Evolutionary conservation across 2,329 filamentous ascomycete genomes (phyloP).

Genomic region (Stagonosporopsis chrysanthemi): DNA sequence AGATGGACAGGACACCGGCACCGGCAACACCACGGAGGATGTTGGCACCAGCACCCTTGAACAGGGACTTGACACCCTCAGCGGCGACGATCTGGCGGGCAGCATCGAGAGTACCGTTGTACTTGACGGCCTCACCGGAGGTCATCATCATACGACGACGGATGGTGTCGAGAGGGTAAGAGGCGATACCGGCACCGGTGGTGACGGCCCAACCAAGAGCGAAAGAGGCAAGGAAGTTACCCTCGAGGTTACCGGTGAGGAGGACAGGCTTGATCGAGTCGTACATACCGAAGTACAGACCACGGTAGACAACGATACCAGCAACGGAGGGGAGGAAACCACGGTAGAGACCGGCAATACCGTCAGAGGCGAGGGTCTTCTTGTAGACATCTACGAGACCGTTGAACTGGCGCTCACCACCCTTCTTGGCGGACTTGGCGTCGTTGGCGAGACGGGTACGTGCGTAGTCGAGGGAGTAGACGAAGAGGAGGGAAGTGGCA

Average conservation of each 20-base stretch:
- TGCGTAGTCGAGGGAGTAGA: conserved; percentile 99
- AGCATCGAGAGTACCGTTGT: conserved; percentile 95
- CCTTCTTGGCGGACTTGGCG: conserved; percentile 96
- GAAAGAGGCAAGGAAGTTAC: conserved; percentile 99
- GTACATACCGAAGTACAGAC: conserved; percentile 99
- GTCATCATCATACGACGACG: conserved; percentile 99
- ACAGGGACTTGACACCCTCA: conserved; percentile 98
- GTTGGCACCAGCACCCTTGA: conserved; percentile 99
- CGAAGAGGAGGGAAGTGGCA: conserved; percentile 99
- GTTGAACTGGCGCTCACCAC: conserved; percentile 99
- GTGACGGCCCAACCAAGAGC: conserved; percentile 98
- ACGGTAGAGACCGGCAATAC: conserved; percentile 99
- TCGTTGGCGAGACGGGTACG: conserved; percentile 99
- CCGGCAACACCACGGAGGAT: conserved; percentile 99
- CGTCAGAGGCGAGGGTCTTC: conserved; percentile 98
- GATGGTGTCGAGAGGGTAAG: conserved; percentile 99
- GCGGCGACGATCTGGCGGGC: conserved; percentile 92
- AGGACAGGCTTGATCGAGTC: conserved; percentile 99
- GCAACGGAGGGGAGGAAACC: conserved; percentile 99
- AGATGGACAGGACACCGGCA: conserved; percentile 99
- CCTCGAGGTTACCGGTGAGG: conserved; percentile 87
- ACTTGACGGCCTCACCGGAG: conserved; percentile 96
- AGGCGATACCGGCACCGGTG: conserved; percentile 99
- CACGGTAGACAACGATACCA: conserved; percentile 99
- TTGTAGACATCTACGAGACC: conserved; percentile 99